These are phyloP conservation scores for Lippia alba DNA, from an alignment of 305 asterid species.

Conservation along the genomic window DNA sequence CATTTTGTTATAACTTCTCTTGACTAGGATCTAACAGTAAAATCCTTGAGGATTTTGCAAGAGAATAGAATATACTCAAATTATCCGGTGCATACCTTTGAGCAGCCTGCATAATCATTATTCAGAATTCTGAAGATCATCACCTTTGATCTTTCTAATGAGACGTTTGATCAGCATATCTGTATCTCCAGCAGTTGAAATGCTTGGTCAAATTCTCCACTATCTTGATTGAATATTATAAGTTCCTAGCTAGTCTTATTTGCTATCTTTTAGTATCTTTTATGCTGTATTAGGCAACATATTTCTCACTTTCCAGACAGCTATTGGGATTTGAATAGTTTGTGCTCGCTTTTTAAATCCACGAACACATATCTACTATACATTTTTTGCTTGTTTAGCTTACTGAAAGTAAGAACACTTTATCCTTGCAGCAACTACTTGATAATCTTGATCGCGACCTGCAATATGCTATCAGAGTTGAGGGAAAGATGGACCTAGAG, in stretches of 20 bases:
- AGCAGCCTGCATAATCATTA: conserved; percentile 15
- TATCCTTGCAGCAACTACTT: conserved; percentile 68
- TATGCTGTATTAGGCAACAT: conserved; percentile 20
- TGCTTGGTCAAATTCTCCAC: conserved; percentile 27
- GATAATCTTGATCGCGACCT: conserved; percentile 97
- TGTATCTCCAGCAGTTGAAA: conserved; percentile 21
- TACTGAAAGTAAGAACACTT: conserved; percentile 31
- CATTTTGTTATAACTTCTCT: conserved; percentile 23
- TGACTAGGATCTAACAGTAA: conserved; percentile 13
- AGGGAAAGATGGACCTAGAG: conserved; percentile 90
- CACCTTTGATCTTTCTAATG: conserved; percentile 28
- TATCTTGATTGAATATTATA: conserved; percentile 17
- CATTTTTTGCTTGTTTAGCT: conserved; percentile 26
- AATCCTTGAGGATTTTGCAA: conserved; percentile 4
- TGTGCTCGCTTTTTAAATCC: conserved; percentile 25
- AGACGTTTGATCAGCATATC: conserved; percentile 28
- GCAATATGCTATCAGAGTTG: conserved; percentile 92
- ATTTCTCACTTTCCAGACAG: conserved; percentile 7
- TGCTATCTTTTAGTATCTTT: conserved; percentile 3
- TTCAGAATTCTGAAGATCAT: conserved; percentile 32
- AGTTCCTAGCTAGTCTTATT: conserved; percentile 21
- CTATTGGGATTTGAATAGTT: conserved; percentile 28
- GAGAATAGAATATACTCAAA: conserved; percentile 28
- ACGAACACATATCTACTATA: conserved; percentile 22
- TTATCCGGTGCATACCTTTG: conserved; percentile 22